phyloP scores from a whole-genome alignment of 345 rosid species.

The Mallotus nudiflorus region DNA sequence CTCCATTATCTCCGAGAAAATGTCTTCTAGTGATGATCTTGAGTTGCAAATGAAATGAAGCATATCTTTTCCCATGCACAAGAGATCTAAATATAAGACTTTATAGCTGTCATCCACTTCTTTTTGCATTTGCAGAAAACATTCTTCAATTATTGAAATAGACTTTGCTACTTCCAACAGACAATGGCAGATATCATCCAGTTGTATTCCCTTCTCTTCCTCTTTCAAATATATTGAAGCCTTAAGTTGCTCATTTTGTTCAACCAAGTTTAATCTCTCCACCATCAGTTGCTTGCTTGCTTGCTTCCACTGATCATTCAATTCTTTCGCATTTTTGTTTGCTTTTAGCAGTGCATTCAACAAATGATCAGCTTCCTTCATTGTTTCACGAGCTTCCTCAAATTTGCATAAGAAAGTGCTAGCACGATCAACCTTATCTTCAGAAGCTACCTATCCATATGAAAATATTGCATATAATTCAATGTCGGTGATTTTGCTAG shows the following conservation, averaged over 20 bases:
- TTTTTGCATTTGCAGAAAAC: conserved; percentile 55
- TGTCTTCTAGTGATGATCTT: conserved; percentile 56
- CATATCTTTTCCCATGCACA: conserved; percentile 50
- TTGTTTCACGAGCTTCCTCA: conserved; percentile 67
- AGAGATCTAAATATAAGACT: conserved; percentile 45
- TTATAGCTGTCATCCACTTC: conserved; percentile 53
- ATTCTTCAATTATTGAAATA: conserved; percentile 58
- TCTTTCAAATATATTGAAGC: conserved; percentile 48
- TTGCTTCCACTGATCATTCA: conserved; percentile 55
- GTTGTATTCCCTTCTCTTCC: conserved; percentile 50
- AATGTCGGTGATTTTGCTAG: conserved; percentile 12
- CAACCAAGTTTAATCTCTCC: conserved; percentile 48
- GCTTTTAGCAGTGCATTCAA: conserved; percentile 61
- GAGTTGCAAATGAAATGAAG: conserved; percentile 39
- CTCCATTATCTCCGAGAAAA: conserved; percentile 53
- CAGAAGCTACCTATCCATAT: conserved; percentile 40
- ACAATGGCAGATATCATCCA: conserved; percentile 40
- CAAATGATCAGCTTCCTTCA: conserved; percentile 74
- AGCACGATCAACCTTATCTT: conserved; percentile 42
- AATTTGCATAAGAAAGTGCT: conserved; percentile 53
- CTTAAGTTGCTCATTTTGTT: conserved; percentile 62
- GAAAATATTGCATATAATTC: conserved; percentile 21
- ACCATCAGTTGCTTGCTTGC: conserved; percentile 49
- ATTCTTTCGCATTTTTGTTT: conserved; percentile 57
- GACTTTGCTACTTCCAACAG: conserved; percentile 47